Base-by-base conservation (phyloP, 129 eudicot genomes). In the Flaveria trinervia region DNA sequence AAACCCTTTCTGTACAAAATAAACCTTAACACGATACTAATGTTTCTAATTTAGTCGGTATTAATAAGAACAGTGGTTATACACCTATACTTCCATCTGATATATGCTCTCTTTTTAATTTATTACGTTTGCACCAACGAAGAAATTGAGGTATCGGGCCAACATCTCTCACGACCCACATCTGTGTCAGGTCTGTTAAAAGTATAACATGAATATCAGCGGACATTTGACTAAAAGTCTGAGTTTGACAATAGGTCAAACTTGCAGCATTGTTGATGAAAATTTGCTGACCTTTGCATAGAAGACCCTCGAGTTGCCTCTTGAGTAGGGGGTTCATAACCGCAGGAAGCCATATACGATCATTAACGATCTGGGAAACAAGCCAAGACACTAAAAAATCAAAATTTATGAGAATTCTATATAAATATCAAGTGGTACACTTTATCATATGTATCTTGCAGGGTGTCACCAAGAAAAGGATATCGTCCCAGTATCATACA, bases 381-480 rank as follows among this genome's bases (percentile, higher is more conserved):
- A 80, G 16, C 36, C 20, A 70, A 70, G 1, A 8, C 9, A 1
- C 22, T 20, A 73, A 57, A 39, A 33, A 23, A 9, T 11, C 26
- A 16, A 9, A 43, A 77, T 68, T 11, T 28, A 13, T 55, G 16
- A 25, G 5, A 59, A n/a, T 17, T 45, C 1, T 59, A 56, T 23
- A 56, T 2, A 26, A 57, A 57, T 12, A 6, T 51, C 46, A 33
- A 72, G 41, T 49, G 30, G 41, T 81, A 30, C 9, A 91, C 98
- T 92, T 89, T 94, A 76, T 94, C 96, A 67, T 91, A 94, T 3
- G 98, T 91, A 56, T 94, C 98, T 74, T 89, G 97, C 12, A 94
- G 85, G 18, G 97, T 94, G 44, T 94, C 97, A 72, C 93, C 98
- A 52, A 94, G 88, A 75, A 91, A 94, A 4, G 93, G 97, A 76